Evolutionary conservation across 768 basidiomycete genomes (phyloP).

Genomic region (Tricholoma flavovirens): DNA sequence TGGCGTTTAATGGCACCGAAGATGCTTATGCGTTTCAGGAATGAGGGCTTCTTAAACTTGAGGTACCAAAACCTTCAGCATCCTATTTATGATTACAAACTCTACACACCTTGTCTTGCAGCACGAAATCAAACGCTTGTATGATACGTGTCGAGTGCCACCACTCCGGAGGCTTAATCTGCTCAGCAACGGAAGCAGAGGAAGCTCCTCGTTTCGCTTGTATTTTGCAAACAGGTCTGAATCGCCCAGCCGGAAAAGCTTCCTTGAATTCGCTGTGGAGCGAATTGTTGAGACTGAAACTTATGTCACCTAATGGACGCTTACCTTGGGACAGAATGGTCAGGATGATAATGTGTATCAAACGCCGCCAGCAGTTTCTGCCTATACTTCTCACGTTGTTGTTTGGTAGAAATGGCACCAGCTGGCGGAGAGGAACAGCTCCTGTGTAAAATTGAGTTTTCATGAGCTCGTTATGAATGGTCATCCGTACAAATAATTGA

Average conservation of each 20-base stretch:
- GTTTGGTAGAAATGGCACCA: slow-evolving; percentile 68
- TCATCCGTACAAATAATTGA: slow-evolving; percentile 65
- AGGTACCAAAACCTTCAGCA: slow-evolving; percentile 7
- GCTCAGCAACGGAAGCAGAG: slow-evolving; percentile 79
- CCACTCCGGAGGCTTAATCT: slow-evolving; percentile 88
- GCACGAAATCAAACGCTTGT: slow-evolving; percentile 81
- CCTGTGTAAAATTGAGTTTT: slow-evolving; percentile 28
- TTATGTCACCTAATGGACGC: slow-evolving; percentile 8
- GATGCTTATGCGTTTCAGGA: slow-evolving; percentile 78
- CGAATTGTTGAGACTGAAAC: slow-evolving; percentile 5
- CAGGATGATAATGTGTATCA: slow-evolving; percentile 84
- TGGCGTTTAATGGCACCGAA: slow-evolving; percentile 66
- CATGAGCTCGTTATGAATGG: not conserved
- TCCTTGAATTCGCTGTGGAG: slow-evolving; percentile 81
- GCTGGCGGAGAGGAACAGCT: slow-evolving; percentile 77
- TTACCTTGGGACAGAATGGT: slow-evolving; percentile 74
- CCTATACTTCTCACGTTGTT: slow-evolving; percentile 76
- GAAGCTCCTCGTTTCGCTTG: slow-evolving; percentile 79
- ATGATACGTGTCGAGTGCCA: slow-evolving; percentile 92
- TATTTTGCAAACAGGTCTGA: slow-evolving; percentile 88
- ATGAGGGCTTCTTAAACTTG: slow-evolving; percentile 83
- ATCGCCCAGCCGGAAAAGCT: slow-evolving; percentile 88
- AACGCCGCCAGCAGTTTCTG: slow-evolving; percentile 72
- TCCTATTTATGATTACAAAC: not conserved
- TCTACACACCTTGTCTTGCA: slow-evolving; percentile 68